Evolutionary conservation across 2,329 filamentous ascomycete genomes (phyloP).

Genomic region (Calycina herbarum): DNA sequence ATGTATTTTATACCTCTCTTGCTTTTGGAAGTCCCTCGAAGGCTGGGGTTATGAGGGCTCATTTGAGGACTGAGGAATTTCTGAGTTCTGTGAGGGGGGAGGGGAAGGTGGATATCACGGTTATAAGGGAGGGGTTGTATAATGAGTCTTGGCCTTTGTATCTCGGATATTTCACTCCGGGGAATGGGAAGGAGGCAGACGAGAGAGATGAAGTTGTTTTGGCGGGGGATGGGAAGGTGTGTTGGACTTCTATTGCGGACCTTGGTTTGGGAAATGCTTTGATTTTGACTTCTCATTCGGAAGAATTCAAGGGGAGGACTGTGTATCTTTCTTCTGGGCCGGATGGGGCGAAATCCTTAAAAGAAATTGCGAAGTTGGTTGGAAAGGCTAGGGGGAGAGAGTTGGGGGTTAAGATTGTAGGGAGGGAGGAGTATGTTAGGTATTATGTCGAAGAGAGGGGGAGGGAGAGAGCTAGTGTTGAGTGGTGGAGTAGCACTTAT

Average conservation of each 20-base stretch:
- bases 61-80: conserved; percentile 27
- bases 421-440: conserved; percentile 25
- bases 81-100: conserved; percentile 9
- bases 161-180: conserved; percentile 25
- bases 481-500: conserved; percentile 31
- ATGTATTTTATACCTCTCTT: conserved; percentile 39
- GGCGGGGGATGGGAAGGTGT: conserved; percentile 31
- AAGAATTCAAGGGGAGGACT: conserved; percentile 23
- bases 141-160: conserved; percentile 34
- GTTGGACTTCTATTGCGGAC: conserved; percentile 32
- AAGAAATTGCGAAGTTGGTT: too few species aligned
- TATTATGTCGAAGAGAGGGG: conserved; percentile 25
- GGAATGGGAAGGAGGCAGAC: conserved; percentile 12
- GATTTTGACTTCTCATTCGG: conserved; percentile 18
- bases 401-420: conserved; percentile 23
- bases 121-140: conserved; percentile 33
- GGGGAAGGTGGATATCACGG: conserved; percentile 22
- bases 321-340: conserved; percentile 22
- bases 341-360: too few species aligned
- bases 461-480: conserved; percentile 20
- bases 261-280: conserved; percentile 28
- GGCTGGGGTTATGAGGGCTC: conserved; percentile 23
- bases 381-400: conserved; percentile 20
- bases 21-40: conserved; percentile 17
- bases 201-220: conserved; percentile 28